A percentile compares a stretch with the other conserved stretches of the same genome.
phyloP scores from a whole-genome alignment of 2,329 filamentous ascomycete species.

The Beauveria sp. region DNA sequence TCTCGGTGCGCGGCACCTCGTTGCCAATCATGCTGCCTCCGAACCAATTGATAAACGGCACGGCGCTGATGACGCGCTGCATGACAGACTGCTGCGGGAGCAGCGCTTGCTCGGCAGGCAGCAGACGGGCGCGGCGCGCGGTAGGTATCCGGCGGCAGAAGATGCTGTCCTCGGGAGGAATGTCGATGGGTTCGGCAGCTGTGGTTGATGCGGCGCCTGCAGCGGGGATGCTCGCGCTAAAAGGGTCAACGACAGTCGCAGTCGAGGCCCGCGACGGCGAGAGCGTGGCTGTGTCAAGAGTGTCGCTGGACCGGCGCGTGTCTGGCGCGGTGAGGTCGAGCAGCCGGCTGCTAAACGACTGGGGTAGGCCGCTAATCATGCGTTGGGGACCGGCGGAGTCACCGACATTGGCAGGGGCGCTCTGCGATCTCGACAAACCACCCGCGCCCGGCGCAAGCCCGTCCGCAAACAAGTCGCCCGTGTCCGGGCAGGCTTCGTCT shows the following conservation, averaged over 20 bases:
- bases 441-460: constrained; percentile 28
- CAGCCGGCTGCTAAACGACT: constrained; percentile 30
- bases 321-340: constrained; percentile 33
- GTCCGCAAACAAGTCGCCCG: not conserved
- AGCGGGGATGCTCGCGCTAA: constrained; percentile 5
- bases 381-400: constrained; percentile 21
- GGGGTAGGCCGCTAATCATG: constrained; percentile 21
- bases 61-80: constrained; percentile 55
- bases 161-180: constrained; percentile 28
- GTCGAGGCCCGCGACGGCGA: constrained; percentile 36
- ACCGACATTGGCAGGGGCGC: constrained; percentile 25
- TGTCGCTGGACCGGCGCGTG: constrained; percentile 46
- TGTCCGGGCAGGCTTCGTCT: constrained; percentile 55
- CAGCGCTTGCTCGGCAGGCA: constrained; percentile 63
- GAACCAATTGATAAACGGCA: constrained; percentile 67
- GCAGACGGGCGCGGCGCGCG: constrained; percentile 56
- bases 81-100: constrained; percentile 59
- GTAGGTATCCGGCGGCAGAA: constrained; percentile 59
- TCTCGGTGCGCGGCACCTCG: constrained; percentile 63
- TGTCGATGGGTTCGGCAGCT: constrained; percentile 21
- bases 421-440: constrained; percentile 27
- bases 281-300: constrained; percentile 49
- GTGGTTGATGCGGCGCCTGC: constrained; percentile 12
- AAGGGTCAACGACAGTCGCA: constrained; percentile 34
- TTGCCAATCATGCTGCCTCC: constrained; percentile 66